These are phyloP conservation scores for Blastobotrys raffinosifermentans DNA, from an alignment of 1,139 yeast genomes.

Conservation along the genomic window DNA sequence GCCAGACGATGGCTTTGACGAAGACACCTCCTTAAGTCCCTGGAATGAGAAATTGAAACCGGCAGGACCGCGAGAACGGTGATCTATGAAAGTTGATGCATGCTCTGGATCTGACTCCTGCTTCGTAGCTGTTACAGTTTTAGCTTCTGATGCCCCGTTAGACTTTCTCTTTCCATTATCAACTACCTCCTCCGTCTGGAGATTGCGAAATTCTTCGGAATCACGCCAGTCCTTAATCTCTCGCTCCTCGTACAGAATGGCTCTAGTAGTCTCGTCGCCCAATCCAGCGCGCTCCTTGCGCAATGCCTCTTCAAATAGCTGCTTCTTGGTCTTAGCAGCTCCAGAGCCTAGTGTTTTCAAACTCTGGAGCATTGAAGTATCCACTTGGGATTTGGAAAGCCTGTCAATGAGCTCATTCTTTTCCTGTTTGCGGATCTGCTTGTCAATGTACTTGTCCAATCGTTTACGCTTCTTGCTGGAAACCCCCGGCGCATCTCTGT, in stretches of 20 bases:
- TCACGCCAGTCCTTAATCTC: slow-evolving; percentile 60
- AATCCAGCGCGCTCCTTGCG: slow-evolving; percentile 69
- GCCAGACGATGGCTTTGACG: slow-evolving; percentile 35
- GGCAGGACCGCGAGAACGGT: slow-evolving; percentile 59
- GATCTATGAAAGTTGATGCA: slow-evolving; percentile 56
- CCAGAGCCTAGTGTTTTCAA: slow-evolving; percentile 77
- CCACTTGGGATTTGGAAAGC: slow-evolving; percentile 57
- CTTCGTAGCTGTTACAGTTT: not conserved
- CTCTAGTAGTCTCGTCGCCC: slow-evolving; percentile 56
- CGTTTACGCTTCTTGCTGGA: slow-evolving; percentile 69
- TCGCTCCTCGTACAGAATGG: slow-evolving; percentile 64
- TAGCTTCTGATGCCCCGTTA: too few species aligned
- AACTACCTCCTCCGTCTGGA: too few species aligned
- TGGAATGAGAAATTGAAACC: slow-evolving; percentile 58
- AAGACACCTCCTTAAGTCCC: slow-evolving; percentile 43
- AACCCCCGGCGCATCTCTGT: slow-evolving; percentile 59
- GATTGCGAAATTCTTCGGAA: slow-evolving; percentile 28
- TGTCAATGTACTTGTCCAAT: slow-evolving; percentile 52
- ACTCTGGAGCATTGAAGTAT: slow-evolving; percentile 61
- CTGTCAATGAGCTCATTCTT: slow-evolving; percentile 72
- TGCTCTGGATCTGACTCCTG: not conserved
- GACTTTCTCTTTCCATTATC: too few species aligned
- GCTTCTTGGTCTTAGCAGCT: slow-evolving; percentile 55
- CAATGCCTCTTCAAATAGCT: slow-evolving; percentile 69
- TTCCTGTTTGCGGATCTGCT: slow-evolving; percentile 85